Percentiles rank a stretch among this genome's conserved stretches.
phyloP scores from a whole-genome alignment of 148 eudicot species.

The Polygonum maritimum region DNA sequence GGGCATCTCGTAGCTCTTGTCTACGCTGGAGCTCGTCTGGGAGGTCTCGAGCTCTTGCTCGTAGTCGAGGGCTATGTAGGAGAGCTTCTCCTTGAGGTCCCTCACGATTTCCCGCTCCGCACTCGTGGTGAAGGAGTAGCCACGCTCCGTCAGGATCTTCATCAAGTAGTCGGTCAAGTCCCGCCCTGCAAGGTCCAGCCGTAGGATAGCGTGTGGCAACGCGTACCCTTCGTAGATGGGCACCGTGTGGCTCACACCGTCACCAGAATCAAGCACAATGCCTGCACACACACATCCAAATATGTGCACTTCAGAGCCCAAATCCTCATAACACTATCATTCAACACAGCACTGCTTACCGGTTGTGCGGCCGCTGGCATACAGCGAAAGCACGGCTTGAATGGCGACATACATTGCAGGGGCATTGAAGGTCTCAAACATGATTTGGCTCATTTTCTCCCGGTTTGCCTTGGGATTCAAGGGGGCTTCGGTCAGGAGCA shows the following conservation, averaged over 20 bases:
- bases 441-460: slow-evolving; percentile 7
- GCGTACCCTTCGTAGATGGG: slow-evolving; percentile 9
- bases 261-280: slow-evolving; percentile 7
- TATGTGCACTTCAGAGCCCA: too few relatives aligned
- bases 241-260: slow-evolving; percentile 2
- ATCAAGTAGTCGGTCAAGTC: slow-evolving; percentile 4
- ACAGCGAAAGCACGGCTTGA: slow-evolving; percentile 3
- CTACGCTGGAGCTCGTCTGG: not conserved
- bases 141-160: slow-evolving; percentile 9
- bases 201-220: slow-evolving; percentile 5
- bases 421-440: slow-evolving; percentile 8
- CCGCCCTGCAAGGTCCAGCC: slow-evolving; percentile 5
- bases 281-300: not conserved
- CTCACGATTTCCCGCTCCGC: slow-evolving; percentile 10
- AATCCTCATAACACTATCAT: too few relatives aligned
- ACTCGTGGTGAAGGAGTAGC: not conserved
- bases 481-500: slow-evolving; percentile 8
- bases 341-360: not conserved
- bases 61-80: not conserved
- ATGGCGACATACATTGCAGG: slow-evolving; percentile 9
- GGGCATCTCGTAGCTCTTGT: too few relatives aligned
- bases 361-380: slow-evolving; percentile 8
- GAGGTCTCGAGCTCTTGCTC: slow-evolving; percentile 3
- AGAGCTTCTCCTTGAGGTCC: slow-evolving; percentile 8
- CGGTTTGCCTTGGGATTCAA: slow-evolving; percentile 4